A percentile compares a stretch with the other conserved stretches of the same genome.
Evolutionary conservation across 495 filamentous ascomycete species (phyloP).

Genomic region (Aspergillus sclerotioniger): DNA sequence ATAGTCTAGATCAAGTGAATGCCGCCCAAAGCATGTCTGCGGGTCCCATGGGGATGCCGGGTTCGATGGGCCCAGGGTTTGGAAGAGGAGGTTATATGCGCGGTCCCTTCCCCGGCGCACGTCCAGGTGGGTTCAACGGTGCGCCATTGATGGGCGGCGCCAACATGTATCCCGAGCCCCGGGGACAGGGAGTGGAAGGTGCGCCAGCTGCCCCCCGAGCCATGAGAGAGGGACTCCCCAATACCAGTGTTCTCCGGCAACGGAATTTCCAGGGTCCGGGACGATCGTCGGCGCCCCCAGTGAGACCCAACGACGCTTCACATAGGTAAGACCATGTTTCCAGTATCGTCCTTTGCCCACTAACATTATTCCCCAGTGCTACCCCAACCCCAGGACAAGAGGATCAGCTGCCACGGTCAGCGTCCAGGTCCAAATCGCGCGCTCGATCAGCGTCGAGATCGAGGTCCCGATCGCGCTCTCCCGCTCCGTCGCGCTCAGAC

Average conservation of each 20-base stretch:
- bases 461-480: slow-evolving; percentile 31
- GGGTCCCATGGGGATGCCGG: slow-evolving; percentile 22
- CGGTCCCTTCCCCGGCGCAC: slow-evolving; percentile 23
- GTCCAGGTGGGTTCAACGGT: slow-evolving; percentile 29
- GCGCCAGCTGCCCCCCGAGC: slow-evolving; percentile 93
- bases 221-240: slow-evolving; percentile 81
- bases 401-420: slow-evolving; percentile 27
- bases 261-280: slow-evolving; percentile 33
- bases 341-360: not conserved
- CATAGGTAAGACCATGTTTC: slow-evolving; percentile 35
- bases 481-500: slow-evolving; percentile 49
- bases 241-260: slow-evolving; percentile 60
- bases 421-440: slow-evolving; percentile 32
- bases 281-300: slow-evolving; percentile 28
- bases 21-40: slow-evolving; percentile 10
- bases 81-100: slow-evolving; percentile 39
- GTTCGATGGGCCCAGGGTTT: slow-evolving; percentile 32
- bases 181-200: slow-evolving; percentile 64
- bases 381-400: slow-evolving; percentile 25
- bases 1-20: slow-evolving; percentile 38
- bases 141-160: slow-evolving; percentile 22
- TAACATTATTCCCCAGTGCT: slow-evolving; percentile 15
- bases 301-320: slow-evolving; percentile 24
- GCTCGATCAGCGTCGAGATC: slow-evolving; percentile 38
- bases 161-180: slow-evolving; percentile 35